Percentiles rank a stretch among this genome's conserved stretches.
These are phyloP conservation scores for Gossypium anomalum DNA, from an alignment of 345 rosid species.

Conservation along the genomic window DNA sequence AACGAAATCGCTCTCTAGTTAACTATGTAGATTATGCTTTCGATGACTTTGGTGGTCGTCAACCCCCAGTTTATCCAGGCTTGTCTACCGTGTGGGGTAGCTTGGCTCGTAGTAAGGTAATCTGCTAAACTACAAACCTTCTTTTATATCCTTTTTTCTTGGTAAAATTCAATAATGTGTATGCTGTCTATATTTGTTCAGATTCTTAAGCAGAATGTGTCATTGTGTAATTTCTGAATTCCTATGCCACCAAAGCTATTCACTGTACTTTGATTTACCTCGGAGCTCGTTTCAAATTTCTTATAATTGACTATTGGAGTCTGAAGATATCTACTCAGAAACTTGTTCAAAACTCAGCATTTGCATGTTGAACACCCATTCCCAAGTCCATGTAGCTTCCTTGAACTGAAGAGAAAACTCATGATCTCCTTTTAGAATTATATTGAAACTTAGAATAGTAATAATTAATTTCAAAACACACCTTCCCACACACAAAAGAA, in stretches of 20 bases:
- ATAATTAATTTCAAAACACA: not conserved
- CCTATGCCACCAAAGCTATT: not conserved
- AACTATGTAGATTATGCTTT: slow-evolving; percentile 92
- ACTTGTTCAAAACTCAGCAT: not conserved
- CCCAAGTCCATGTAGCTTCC: not conserved
- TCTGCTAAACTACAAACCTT: not conserved
- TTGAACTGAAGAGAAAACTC: not conserved
- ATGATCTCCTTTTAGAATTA: not conserved
- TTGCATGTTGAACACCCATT: not conserved
- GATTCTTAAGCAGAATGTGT: not conserved
- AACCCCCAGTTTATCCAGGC: slow-evolving; percentile 97
- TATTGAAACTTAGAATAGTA: not conserved
- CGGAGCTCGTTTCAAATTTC: not conserved
- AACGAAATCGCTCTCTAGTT: slow-evolving; percentile 88
- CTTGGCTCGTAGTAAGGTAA: slow-evolving; percentile 98
- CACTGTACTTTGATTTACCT: not conserved
- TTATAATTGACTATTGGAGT: not conserved
- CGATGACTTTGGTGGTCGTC: slow-evolving; percentile 99
- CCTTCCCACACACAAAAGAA: not conserved
- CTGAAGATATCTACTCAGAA: not conserved
- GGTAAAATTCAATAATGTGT: not conserved
- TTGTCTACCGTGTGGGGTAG: slow-evolving; percentile 98
- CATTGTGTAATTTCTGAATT: not conserved
- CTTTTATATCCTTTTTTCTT: not conserved
- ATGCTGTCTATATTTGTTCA: not conserved